Percentiles rank a stretch among this genome's conserved stretches.
phyloP scores from a whole-genome alignment of 306 rosid species.

The Datisca glomerata region DNA sequence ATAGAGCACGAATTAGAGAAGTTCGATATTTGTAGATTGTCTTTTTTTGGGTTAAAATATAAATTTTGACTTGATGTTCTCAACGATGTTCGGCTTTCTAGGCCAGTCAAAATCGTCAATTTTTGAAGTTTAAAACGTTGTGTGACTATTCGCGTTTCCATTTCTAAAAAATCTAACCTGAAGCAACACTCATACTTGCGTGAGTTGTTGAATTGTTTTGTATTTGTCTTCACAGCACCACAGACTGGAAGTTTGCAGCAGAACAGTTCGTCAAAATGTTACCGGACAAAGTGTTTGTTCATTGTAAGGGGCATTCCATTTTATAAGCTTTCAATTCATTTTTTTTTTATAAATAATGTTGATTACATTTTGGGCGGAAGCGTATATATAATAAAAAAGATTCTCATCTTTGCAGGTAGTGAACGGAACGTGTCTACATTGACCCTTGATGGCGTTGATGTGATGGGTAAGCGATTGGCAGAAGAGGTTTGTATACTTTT shows the following conservation, averaged over 20 bases:
- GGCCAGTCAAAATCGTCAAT: no score
- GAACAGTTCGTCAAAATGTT: conserved; percentile 68
- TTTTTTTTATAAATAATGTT: no score
- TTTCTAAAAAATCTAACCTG: not conserved
- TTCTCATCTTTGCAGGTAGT: conserved; percentile 86
- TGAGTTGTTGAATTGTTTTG: not conserved
- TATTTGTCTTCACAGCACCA: conserved; percentile 40
- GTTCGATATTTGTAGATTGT: no score
- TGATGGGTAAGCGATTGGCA: conserved; percentile 89
- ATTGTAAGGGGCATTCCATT: conserved; percentile 40
- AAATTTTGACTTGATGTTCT: not conserved
- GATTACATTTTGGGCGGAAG: no score
- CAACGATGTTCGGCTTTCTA: not conserved
- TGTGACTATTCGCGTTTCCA: not conserved
- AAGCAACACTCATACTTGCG: not conserved
- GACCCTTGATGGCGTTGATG: conserved; percentile 89
- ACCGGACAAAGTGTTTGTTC: conserved; percentile 79
- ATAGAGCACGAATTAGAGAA: no score
- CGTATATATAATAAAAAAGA: no score
- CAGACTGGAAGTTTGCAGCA: conserved; percentile 90
- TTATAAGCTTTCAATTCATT: not conserved
- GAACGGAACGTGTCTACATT: conserved; percentile 61
- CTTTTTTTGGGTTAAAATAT: not conserved
- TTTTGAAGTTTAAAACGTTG: not conserved
- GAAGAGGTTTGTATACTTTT: conserved; percentile 60